These are phyloP conservation scores for Amanita molliuscula DNA, from an alignment of 768 basidiomycete genomes.

Conservation along the genomic window DNA sequence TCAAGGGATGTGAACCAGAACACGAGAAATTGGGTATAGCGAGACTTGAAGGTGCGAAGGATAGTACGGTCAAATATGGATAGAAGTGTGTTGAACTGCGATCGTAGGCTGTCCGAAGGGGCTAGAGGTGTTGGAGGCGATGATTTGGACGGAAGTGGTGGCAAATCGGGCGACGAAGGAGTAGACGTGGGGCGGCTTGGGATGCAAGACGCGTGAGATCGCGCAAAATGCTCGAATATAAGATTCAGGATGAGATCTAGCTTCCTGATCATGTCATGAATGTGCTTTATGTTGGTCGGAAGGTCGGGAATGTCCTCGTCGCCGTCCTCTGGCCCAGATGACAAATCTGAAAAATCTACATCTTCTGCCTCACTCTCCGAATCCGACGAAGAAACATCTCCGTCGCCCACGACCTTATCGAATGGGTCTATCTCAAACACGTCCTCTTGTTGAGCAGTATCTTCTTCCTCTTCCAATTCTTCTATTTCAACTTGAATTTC, in stretches of 20 bases:
- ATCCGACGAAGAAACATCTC: constrained; percentile 50
- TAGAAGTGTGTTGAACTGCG: constrained; percentile 81
- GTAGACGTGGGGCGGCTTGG: constrained; percentile 9
- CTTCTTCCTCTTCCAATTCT: constrained; percentile 68
- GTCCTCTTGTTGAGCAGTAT: constrained; percentile 38
- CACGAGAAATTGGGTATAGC: constrained; percentile 93
- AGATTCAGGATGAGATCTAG: constrained; percentile 82
- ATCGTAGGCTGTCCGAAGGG: constrained; percentile 21
- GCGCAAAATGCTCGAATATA: constrained; percentile 77
- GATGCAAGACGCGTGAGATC: constrained; percentile 19
- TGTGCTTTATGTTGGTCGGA: constrained; percentile 52
- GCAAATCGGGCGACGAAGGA: constrained; percentile 24
- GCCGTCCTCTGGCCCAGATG: constrained; percentile 56
- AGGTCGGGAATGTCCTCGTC: constrained; percentile 26
- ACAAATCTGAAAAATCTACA: constrained; percentile 61
- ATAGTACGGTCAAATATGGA: constrained; percentile 92
- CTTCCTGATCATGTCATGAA: constrained; percentile 85
- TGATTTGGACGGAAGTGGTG: constrained; percentile 17
- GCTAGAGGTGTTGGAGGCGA: not conserved
- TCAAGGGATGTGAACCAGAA: constrained; percentile 95
- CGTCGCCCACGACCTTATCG: constrained; percentile 74
- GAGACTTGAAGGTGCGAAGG: constrained; percentile 91
- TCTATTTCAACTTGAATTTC: constrained; percentile 96
- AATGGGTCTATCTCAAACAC: constrained; percentile 80
- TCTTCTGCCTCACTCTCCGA: constrained; percentile 35